These are phyloP conservation scores for Backusella australiensis DNA, from an alignment of 192 early-diverging fungal genomes.

Conservation along the genomic window DNA sequence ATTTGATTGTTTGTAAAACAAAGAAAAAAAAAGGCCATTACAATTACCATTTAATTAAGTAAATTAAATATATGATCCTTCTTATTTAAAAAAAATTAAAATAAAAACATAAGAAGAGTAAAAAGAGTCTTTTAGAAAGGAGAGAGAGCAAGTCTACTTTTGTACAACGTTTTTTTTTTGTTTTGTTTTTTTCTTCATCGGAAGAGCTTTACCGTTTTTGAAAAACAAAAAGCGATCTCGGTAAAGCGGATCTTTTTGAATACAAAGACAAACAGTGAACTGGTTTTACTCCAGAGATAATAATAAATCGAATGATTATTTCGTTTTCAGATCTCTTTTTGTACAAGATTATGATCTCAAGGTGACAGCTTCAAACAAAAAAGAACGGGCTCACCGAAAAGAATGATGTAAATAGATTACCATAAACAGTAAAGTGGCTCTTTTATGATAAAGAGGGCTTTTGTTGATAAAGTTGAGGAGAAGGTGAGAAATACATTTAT, in stretches of 20 bases:
- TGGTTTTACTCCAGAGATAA: no score
- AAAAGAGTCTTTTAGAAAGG: background rate
- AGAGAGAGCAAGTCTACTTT: background rate
- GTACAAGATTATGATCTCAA: background rate
- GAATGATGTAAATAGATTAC: background rate
- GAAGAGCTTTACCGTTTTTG: no score
- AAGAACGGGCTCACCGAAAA: background rate
- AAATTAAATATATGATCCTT: background rate
- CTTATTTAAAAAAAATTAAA: background rate
- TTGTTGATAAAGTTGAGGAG: background rate
- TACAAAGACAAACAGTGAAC: no score
- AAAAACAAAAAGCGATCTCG: no score
- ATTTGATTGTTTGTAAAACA: background rate
- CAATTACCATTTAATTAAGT: background rate
- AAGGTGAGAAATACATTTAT: background rate
- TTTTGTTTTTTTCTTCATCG: no score
- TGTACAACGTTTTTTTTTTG: background rate
- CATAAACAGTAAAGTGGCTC: background rate
- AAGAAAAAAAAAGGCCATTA: background rate
- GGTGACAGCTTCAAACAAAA: no score
- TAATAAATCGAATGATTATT: no score
- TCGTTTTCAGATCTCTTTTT: no score
- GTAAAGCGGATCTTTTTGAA: no score
- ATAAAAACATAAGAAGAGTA: background rate
- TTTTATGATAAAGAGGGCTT: background rate